phyloP scores from a whole-genome alignment of 495 filamentous ascomycete genomes.

The Hypoxylon lenormandii region DNA sequence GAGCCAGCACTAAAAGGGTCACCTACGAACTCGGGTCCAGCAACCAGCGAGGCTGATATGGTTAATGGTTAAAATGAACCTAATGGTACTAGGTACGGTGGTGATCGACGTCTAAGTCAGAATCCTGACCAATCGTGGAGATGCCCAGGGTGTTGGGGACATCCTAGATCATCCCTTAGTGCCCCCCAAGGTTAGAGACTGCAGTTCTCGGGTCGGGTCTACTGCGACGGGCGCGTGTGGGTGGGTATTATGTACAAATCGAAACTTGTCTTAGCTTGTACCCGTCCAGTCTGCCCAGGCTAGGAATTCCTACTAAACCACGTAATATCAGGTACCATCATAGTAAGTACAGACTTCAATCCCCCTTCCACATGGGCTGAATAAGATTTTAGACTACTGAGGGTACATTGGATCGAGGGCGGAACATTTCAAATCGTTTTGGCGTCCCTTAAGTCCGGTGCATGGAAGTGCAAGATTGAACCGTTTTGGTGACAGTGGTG shows the following conservation, averaged over 20 bases:
- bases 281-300: not conserved
- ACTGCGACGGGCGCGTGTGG: constrained; percentile 31
- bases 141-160: constrained; percentile 41
- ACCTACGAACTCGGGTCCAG: constrained; percentile 19
- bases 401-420: constrained; percentile 24
- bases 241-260: constrained; percentile 30
- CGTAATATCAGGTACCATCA: constrained; percentile 21
- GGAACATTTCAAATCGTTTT: constrained; percentile 33
- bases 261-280: constrained; percentile 3
- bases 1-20: constrained; percentile 23
- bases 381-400: constrained; percentile 35
- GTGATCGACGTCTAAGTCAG: constrained; percentile 40
- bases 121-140: constrained; percentile 20
- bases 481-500: not conserved
- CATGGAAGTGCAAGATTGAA: constrained; percentile 2
- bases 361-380: constrained; percentile 30
- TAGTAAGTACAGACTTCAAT: constrained; percentile 38
- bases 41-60: constrained; percentile 47
- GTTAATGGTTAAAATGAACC: constrained; percentile 30
- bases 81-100: constrained; percentile 28
- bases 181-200: constrained; percentile 31
- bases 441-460: constrained; percentile 34
- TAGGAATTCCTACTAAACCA: not conserved
- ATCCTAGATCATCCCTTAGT: constrained; percentile 24
- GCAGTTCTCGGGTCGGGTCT: constrained; percentile 41